Conservation (phyloP, 2,329 filamentous ascomycete species). For the Penicillium italicum region DNA sequence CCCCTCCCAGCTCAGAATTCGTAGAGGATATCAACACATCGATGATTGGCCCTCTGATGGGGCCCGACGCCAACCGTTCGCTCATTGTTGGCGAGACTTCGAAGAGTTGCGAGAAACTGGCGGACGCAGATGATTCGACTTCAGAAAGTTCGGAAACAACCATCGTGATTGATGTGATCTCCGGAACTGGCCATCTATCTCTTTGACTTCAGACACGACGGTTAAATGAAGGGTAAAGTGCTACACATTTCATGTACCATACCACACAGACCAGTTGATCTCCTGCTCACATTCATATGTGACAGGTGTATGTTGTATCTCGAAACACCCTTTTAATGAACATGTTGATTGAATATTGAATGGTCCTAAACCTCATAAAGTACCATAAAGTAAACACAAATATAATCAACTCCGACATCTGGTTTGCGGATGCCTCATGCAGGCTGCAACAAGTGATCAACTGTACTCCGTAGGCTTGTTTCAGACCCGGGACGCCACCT, state of each 20-base stretch:
- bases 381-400: background rate
- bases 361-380: no score
- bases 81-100: background rate
- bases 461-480: conserved; percentile 7
- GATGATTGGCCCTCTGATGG: background rate
- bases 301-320: background rate
- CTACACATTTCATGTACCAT: background rate
- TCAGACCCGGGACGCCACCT: conserved; percentile 7
- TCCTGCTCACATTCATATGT: background rate
- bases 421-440: background rate
- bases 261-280: background rate
- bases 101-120: background rate
- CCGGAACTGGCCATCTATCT: background rate
- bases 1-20: background rate
- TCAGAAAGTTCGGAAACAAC: background rate
- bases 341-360: background rate
- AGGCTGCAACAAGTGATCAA: background rate
- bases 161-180: background rate
- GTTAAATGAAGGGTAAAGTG: background rate
- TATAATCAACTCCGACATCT: background rate
- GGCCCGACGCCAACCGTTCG: background rate
- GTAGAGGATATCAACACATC: background rate
- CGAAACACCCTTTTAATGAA: background rate
- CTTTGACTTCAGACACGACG: background rate
- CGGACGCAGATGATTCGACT: background rate